phyloP scores from a whole-genome alignment of 345 rosid genomes.

The Anacardium occidentale region DNA sequence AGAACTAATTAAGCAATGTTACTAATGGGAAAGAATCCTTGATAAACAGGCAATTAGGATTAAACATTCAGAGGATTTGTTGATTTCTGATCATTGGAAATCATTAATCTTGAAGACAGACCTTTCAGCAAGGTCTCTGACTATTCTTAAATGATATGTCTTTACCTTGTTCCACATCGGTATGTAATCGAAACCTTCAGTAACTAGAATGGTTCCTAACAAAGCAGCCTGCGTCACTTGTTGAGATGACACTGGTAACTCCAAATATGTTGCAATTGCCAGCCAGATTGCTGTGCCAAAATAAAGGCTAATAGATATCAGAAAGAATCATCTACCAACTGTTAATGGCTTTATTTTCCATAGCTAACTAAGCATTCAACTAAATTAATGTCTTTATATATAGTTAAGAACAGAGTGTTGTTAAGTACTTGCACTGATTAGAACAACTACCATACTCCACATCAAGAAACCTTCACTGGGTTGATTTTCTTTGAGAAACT shows the following conservation, averaged over 20 bases:
- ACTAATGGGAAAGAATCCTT: no score
- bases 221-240: slow-evolving; percentile 34
- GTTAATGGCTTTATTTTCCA: no score
- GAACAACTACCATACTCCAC: slow-evolving; percentile 39
- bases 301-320: background rate
- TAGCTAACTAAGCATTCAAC: no score
- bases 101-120: no score
- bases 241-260: slow-evolving; percentile 37
- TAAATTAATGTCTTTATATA: background rate
- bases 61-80: no score
- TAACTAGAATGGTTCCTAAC: slow-evolving; percentile 29
- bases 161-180: slow-evolving; percentile 33
- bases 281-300: slow-evolving; percentile 36
- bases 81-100: no score
- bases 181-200: slow-evolving; percentile 26
- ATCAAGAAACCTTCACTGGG: slow-evolving; percentile 41
- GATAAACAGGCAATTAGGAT: no score
- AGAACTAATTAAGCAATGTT: no score
- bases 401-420: slow-evolving; percentile 4
- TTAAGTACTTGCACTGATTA: slow-evolving; percentile 28
- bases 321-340: no score
- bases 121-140: no score
- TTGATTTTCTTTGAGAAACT: slow-evolving; percentile 34
- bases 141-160: background rate
- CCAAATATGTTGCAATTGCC: slow-evolving; percentile 32